Evolutionary conservation across 768 basidiomycete species (phyloP).

Genomic region (Trametes sanguinea): DNA sequence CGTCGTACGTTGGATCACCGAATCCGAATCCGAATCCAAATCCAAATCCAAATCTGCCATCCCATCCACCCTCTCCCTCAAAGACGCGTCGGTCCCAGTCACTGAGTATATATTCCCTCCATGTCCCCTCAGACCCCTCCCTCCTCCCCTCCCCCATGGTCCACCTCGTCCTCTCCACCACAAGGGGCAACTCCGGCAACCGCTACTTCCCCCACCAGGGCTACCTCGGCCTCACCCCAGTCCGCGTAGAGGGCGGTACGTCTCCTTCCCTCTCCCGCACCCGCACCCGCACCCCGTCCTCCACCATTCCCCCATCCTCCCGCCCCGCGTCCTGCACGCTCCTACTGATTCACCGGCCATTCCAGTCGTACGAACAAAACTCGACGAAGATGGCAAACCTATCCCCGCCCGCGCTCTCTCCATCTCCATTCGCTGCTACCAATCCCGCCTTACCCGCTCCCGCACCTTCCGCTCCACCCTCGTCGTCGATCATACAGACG

Average conservation of each 20-base stretch:
- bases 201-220: slow-evolving; percentile 76
- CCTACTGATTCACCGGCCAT: slow-evolving; percentile 8
- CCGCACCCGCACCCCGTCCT: background rate
- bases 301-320: no score
- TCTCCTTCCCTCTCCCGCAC: slow-evolving; percentile 18
- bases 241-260: slow-evolving; percentile 76
- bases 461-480: slow-evolving; percentile 56
- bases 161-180: slow-evolving; percentile 66
- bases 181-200: slow-evolving; percentile 64
- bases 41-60: no score
- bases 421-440: slow-evolving; percentile 83
- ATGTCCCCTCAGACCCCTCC: slow-evolving; percentile 24
- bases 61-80: no score
- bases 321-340: background rate
- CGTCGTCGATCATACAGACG: slow-evolving; percentile 65
- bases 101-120: slow-evolving; percentile 53
- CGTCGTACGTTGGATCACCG: slow-evolving; percentile 15
- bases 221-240: slow-evolving; percentile 78
- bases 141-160: slow-evolving; percentile 52
- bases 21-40: slow-evolving; percentile 8
- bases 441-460: slow-evolving; percentile 66
- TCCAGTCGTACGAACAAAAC: slow-evolving; percentile 66
- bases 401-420: slow-evolving; percentile 67
- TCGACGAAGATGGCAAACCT: slow-evolving; percentile 70
- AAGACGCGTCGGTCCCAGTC: no score